Evolutionary conservation across 352 stramenopile genomes (phyloP), one percentile per base, ranked within the genome.

Genomic region (Globisporangium paddicum): DNA sequence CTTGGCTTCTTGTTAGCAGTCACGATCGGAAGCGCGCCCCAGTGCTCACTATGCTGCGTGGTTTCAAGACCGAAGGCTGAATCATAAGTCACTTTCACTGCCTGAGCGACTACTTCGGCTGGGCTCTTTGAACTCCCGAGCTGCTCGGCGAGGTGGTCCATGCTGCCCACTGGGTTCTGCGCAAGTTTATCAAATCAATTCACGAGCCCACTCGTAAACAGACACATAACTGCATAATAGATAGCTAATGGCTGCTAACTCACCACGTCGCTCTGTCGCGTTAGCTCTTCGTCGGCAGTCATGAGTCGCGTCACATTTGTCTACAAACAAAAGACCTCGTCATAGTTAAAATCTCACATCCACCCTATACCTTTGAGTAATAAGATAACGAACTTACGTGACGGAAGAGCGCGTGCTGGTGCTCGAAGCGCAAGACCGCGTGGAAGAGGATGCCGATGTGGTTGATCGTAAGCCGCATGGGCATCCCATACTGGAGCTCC

Each of bases 361-460:
- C 32, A 35, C 32, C 32, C n/a, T n/a, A n/a, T 32, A 32, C 6
- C 28, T 7, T 6, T 32, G 6, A 32, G 6, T 32, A 32, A 3
- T 32, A 32, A 32, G 6, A 32, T 32, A 32, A 38, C 34, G 19
- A 50, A 45, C 58, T 63, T 41, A 89, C 79, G 60, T 87, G 73
- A 28, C 87, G 64, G 38, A 80, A 87, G 9, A 71, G 54, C 1
- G 75, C 68, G 55, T 89, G 76, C 41, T 81, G 68, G 19, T 69
- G 66, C 61, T 89, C 79, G 45, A 89, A 82, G 11, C 60, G 60
- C 5, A 67, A 59, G 13, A 77, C 79, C 5, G 77, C 75, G 23
- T 76, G 74, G 47, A 77, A 83, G 51, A 87, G 86, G 4, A 71
- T 62, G n/a, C 72, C 75, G 38, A 87, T 63, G 41, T 83, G 77